Evolutionary conservation across 225 moss, liverwort and hornwort species (phyloP).

Genomic region (Polytrichum commune): DNA sequence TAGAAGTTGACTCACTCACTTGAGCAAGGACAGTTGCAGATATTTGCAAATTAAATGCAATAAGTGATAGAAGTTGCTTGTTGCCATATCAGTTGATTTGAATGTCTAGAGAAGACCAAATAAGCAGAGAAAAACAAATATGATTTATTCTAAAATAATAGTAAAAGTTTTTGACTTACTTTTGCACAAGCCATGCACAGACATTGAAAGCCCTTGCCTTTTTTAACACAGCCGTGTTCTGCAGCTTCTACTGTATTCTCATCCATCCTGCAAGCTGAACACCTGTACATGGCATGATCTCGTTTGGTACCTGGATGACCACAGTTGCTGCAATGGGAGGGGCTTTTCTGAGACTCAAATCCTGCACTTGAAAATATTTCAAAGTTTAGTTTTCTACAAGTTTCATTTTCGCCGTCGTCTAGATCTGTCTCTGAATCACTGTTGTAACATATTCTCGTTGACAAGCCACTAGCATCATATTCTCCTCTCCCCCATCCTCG

Average conservation of each 20-base stretch:
- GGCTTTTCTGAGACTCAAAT: conserved; percentile 3
- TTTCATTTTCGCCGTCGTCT: neutral
- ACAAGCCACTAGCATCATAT: conserved; percentile 6
- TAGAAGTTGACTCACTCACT: neutral
- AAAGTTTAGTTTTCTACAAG: conserved; percentile 5
- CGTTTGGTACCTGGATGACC: conserved; percentile 51
- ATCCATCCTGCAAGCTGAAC: conserved; percentile 18
- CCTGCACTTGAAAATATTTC: neutral
- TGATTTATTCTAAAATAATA: too few relatives aligned
- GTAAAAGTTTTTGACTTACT: conserved; percentile 1
- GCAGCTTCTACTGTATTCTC: neutral
- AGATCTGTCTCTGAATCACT: conserved; percentile 2
- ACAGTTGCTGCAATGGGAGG: conserved; percentile 43
- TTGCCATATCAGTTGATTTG: too few relatives aligned
- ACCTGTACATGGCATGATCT: conserved; percentile 24
- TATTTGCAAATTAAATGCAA: too few relatives aligned
- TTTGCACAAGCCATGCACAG: conserved; percentile 26
- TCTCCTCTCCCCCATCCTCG: conserved; percentile 51
- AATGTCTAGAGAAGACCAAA: too few relatives aligned
- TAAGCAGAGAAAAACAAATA: too few relatives aligned
- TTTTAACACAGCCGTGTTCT: conserved; percentile 22
- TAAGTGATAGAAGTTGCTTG: too few relatives aligned
- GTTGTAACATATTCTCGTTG: neutral
- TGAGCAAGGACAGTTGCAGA: too few relatives aligned
- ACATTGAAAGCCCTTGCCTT: conserved; percentile 35